These are phyloP conservation scores for Musa acuminata DNA, from an alignment of 176 grass and related monocot species.

Conservation along the genomic window DNA sequence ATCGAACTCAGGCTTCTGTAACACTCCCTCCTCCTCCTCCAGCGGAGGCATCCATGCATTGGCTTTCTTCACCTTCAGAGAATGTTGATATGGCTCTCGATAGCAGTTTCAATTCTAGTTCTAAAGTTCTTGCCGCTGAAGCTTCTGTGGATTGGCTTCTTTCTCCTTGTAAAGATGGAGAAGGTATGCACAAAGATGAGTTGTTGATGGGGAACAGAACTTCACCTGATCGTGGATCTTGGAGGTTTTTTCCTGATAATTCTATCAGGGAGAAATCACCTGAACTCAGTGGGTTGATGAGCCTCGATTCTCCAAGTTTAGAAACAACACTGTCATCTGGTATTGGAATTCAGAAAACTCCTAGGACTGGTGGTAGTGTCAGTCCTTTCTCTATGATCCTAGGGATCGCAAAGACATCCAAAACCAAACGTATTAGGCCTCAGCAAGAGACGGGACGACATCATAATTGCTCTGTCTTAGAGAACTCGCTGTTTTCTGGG, in stretches of 20 bases:
- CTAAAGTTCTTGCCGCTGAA: slow-evolving; percentile 32
- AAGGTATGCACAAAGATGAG: slow-evolving; percentile 28
- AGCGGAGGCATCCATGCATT: slow-evolving; percentile 56
- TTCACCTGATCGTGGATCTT: slow-evolving; percentile 33
- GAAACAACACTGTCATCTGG: slow-evolving; percentile 38
- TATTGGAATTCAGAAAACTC: slow-evolving; percentile 49
- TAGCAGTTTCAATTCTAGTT: slow-evolving; percentile 8
- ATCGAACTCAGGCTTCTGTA: slow-evolving; percentile 22
- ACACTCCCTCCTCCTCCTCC: slow-evolving; percentile 18
- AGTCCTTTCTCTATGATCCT: slow-evolving; percentile 96
- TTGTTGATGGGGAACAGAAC: slow-evolving; percentile 24
- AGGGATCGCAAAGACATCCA: slow-evolving; percentile 61
- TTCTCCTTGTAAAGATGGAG: slow-evolving; percentile 28
- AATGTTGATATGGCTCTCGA: slow-evolving; percentile 9
- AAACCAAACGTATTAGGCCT: slow-evolving; percentile 24
- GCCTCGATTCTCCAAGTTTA: slow-evolving; percentile 24
- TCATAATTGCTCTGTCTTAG: not conserved
- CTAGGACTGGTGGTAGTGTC: slow-evolving; percentile 55
- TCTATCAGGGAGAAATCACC: slow-evolving; percentile 32
- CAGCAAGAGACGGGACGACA: slow-evolving; percentile 25
- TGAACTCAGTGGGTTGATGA: slow-evolving; percentile 25
- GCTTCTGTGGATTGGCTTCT: slow-evolving; percentile 48
- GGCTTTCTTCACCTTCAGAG: slow-evolving; percentile 58
- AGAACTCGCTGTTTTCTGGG: slow-evolving; percentile 1
- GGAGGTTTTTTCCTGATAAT: slow-evolving; percentile 33